These are phyloP conservation scores for Cladosporium sp. DNA, from an alignment of 2,329 filamentous ascomycete species.

Conservation along the genomic window DNA sequence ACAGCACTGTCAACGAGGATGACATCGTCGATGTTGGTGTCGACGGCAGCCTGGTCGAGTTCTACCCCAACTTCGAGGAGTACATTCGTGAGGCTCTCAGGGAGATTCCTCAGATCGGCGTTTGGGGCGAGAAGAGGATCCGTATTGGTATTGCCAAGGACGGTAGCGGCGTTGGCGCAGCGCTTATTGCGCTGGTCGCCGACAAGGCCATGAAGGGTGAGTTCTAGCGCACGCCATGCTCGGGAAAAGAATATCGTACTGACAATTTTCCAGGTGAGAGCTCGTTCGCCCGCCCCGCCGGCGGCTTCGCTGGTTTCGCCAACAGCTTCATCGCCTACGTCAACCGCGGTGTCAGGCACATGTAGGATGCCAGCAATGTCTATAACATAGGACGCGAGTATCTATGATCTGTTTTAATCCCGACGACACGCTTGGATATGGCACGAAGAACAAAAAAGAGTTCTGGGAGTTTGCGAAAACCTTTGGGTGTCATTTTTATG, in stretches of 20 bases:
- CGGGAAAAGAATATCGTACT: background rate
- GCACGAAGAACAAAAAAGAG: background rate
- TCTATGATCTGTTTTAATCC: background rate
- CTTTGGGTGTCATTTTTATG: conserved; percentile 1
- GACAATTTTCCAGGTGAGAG: background rate
- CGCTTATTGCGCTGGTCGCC: conserved; percentile 88
- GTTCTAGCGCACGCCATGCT: background rate
- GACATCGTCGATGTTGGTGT: conserved; percentile 88
- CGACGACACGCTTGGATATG: background rate
- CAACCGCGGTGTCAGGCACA: conserved; percentile 25
- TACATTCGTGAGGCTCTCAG: conserved; percentile 82
- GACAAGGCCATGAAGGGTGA: conserved; percentile 52
- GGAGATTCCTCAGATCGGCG: conserved; percentile 74
- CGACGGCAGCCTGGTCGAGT: conserved; percentile 90
- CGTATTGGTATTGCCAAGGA: conserved; percentile 96
- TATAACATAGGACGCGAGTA: background rate
- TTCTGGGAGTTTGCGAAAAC: conserved; percentile 9
- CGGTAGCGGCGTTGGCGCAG: conserved; percentile 91
- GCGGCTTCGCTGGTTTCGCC: conserved; percentile 10
- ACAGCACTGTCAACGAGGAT: conserved; percentile 47
- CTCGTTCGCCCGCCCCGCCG: conserved; percentile 2
- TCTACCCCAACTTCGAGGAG: conserved; percentile 89
- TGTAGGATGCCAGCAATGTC: background rate
- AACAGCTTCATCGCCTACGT: conserved; percentile 23
- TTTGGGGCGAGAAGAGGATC: conserved; percentile 77